Conservation (phyloP, 345 rosid genomes). For the Syzygium oleosum region DNA sequence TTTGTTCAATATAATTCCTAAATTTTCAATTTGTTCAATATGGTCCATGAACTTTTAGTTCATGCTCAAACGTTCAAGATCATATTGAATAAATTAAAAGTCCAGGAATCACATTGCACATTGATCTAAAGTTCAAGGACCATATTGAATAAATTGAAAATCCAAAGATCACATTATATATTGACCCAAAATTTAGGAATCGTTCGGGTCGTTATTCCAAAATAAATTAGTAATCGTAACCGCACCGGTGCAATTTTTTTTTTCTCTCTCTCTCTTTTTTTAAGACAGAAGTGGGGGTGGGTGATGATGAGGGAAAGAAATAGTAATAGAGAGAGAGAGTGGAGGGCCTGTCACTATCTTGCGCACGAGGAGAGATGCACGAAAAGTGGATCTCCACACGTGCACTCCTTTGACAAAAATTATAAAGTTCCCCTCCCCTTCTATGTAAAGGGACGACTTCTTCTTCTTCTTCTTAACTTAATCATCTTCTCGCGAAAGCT, state of each 20-base stretch:
- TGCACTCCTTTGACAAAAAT: slow-evolving; percentile 18
- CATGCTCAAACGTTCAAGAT: no score
- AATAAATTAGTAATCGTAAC: not conserved
- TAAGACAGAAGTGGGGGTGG: not conserved
- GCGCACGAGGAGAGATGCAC: slow-evolving; percentile 40
- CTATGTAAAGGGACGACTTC: not conserved
- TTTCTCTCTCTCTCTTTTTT: not conserved
- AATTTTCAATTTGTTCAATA: no score
- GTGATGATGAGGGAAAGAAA: not conserved
- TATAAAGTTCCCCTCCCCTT: not conserved
- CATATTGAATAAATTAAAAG: no score
- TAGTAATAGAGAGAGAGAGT: not conserved
- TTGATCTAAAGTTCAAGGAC: no score
- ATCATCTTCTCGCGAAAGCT: not conserved
- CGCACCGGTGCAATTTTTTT: not conserved
- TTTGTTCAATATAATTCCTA: no score
- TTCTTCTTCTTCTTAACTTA: rapidly evolving
- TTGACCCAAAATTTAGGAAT: no score
- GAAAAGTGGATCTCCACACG: slow-evolving; percentile 49
- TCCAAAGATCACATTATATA: no score
- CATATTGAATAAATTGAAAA: no score
- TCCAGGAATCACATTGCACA: no score
- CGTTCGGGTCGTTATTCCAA: no score
- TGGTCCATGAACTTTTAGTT: no score
- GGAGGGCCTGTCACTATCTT: slow-evolving; percentile 15